A percentile compares a stretch with the other conserved stretches of the same genome.
phyloP scores from a whole-genome alignment of 1,284 basidiomycete species.

The Trametes pubescens region DNA sequence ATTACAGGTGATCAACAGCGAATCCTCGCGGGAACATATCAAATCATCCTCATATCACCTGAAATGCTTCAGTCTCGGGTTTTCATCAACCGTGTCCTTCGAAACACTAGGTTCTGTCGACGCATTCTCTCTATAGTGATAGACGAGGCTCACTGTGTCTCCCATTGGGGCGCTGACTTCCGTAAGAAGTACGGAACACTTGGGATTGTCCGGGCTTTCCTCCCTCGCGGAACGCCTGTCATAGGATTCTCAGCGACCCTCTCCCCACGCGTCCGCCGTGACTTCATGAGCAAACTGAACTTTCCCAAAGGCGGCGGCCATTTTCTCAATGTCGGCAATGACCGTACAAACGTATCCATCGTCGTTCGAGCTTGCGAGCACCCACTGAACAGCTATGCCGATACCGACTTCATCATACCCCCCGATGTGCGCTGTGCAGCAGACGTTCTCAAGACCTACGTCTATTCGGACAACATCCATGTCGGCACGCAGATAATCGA shows the following conservation, averaged over 20 bases:
- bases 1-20: conserved; percentile 34
- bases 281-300: conserved; percentile 46
- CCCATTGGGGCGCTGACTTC: conserved; percentile 51
- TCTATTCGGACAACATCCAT: conserved; percentile 35
- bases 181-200: conserved; percentile 49
- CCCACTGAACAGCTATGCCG: conserved; percentile 44
- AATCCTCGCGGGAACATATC: conserved; percentile 41
- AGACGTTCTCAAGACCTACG: conserved; percentile 35
- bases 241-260: conserved; percentile 52
- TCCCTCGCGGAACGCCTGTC: conserved; percentile 44
- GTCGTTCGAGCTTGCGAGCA: conserved; percentile 49
- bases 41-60: conserved; percentile 48
- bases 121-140: conserved; percentile 45
- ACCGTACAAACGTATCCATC: conserved; percentile 48
- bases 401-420: conserved; percentile 50
- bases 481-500: conserved; percentile 33
- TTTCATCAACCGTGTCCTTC: conserved; percentile 46
- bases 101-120: conserved; percentile 38
- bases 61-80: conserved; percentile 44
- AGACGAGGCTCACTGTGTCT: conserved; percentile 51
- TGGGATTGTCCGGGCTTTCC: conserved; percentile 46
- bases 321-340: conserved; percentile 45
- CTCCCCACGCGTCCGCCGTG: conserved; percentile 40
- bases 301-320: conserved; percentile 24
- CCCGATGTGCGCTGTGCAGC: not conserved